Evolutionary conservation across 192 early-diverging fungal genomes (phyloP), one percentile per base, ranked within the genome.

Genomic region (Backusella westeae): DNA sequence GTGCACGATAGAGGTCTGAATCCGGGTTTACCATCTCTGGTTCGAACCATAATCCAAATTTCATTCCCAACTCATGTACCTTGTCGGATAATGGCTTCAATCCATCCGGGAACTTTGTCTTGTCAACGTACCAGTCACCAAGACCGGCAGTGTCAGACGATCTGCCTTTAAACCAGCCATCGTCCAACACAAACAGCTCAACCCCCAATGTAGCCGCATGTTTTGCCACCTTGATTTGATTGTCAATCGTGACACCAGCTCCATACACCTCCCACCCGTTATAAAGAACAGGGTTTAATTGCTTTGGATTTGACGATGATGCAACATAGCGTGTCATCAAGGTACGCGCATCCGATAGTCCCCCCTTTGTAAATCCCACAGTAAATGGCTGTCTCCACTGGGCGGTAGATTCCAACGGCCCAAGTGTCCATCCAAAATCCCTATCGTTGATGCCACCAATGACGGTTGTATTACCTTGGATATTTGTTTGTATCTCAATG

Each of bases 1-100:
- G 72, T 10, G 15, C 53, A n/a, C 78, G 72, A 1, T 74, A 79
- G 15, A 79, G 42, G 21, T 74, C 44, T 21, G 78, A 79, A 38
- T 79, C 73, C 23, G 35, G 32, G 29, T 75, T 79, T 15, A 79
- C 73, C 78, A 75, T 79, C 14, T 79, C 78, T 26, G 78, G 78
- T 15, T 79, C 73, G 17, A 79, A 69, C 78, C 78, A 79, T 12
- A 79, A 46, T 15, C 78, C 78, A 38, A 79, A 79, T 14, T 69
- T 38, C 78, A 79, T 79, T 4, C 73, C 73, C 17, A 79, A 39
- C 0, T 17, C 19, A 69, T 75, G 78, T 26, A 75, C 68, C 23
- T 73, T 35, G 52, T 79, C 73, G 14, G 78, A 67, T 14, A 79
- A 56, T 4, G 73, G 73, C 5, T 69, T 69, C 5, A 79, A 52